These are phyloP conservation scores for Acanthamoeba castellanii DNA, from an alignment of 208 protist genomes.

Conservation along the genomic window DNA sequence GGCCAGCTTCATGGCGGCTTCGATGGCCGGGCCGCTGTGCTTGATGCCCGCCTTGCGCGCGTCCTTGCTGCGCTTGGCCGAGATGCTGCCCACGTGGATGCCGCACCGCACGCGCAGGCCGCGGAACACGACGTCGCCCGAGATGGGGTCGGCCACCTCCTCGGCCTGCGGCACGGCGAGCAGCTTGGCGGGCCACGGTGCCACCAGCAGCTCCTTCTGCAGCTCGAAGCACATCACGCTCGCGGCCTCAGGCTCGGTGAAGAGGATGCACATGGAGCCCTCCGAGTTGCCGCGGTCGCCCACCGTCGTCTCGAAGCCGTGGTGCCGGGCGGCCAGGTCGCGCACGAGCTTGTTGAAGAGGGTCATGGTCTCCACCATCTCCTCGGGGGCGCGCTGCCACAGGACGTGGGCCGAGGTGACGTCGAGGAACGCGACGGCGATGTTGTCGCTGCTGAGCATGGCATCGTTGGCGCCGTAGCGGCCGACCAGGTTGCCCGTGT, in stretches of 20 bases:
- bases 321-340: neutral
- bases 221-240: conserved; percentile 15
- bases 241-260: neutral
- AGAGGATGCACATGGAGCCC: neutral
- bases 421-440: conserved; percentile 14
- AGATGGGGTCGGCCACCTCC: neutral
- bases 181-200: neutral
- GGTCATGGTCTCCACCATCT: neutral
- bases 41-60: neutral
- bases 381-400: neutral
- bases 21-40: neutral
- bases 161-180: neutral
- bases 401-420: conserved; percentile 21
- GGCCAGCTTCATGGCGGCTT: conserved; percentile 42
- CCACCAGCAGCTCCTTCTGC: neutral
- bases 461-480: neutral
- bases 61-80: neutral
- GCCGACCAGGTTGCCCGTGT: neutral
- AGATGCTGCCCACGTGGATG: neutral
- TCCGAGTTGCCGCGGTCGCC: conserved; percentile 1
- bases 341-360: conserved; percentile 41
- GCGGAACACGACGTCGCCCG: neutral
- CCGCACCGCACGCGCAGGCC: conserved; percentile 22
- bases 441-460: neutral
- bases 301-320: conserved; percentile 1